Evolutionary conservation across 352 stramenopile species (phyloP).

Genomic region (Globisporangium paroecandrum): DNA sequence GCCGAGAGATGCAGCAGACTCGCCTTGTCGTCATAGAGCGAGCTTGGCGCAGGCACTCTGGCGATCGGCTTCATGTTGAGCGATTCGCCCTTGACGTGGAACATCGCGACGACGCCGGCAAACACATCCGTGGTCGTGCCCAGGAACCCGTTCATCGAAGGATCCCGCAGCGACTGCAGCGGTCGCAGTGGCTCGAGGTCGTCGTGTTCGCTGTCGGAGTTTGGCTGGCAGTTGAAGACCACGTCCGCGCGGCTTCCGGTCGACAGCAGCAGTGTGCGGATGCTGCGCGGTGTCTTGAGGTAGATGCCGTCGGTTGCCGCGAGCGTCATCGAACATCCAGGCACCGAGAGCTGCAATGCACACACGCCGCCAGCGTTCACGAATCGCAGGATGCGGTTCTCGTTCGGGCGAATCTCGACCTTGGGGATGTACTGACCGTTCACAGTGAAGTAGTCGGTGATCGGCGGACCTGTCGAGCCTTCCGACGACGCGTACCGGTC

Average conservation of each 20-base stretch:
- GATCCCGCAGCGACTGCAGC: constrained; percentile 48
- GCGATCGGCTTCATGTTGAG: constrained; percentile 28
- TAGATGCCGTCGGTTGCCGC: constrained; percentile 63
- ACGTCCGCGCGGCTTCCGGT: constrained; percentile 60
- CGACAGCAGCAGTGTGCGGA: constrained; percentile 47
- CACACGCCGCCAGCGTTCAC: constrained; percentile 56
- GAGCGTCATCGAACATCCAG: constrained; percentile 53
- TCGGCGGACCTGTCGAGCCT: constrained; percentile 20
- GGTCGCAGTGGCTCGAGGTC: constrained; percentile 40
- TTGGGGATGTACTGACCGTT: constrained; percentile 72
- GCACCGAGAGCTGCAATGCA: constrained; percentile 53
- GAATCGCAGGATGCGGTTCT: constrained; percentile 58
- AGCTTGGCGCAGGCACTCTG: constrained; percentile 28
- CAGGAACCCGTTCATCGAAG: constrained; percentile 40
- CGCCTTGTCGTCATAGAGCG: constrained; percentile 38
- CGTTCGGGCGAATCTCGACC: constrained; percentile 44
- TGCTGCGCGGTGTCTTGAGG: constrained; percentile 30
- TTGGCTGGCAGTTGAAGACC: constrained; percentile 49
- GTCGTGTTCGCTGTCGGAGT: constrained; percentile 12
- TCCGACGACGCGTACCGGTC: constrained; percentile 14
- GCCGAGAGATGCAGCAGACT: constrained; percentile 36
- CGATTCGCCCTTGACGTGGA: constrained; percentile 47
- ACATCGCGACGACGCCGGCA: constrained; percentile 48
- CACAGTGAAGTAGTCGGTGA: constrained; percentile 60
- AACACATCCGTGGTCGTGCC: constrained; percentile 58